Evolutionary conservation across 805 yeast genomes (phyloP), one percentile per base, ranked within the genome.

Genomic region (Lachancea mirantina): DNA sequence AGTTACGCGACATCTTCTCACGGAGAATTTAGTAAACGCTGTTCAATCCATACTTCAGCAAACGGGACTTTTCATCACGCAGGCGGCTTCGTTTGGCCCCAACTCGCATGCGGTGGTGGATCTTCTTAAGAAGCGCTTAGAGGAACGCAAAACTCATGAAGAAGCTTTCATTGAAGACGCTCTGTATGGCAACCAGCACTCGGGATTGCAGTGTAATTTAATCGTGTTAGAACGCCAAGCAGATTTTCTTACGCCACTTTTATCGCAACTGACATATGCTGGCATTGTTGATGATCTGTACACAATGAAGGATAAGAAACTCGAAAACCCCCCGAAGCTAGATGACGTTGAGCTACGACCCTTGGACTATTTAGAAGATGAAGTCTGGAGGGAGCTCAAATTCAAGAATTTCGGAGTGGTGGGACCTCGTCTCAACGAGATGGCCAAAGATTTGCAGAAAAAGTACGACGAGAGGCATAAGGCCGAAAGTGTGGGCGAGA

Each of bases 221-320:
- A 66, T 89, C 5, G 78, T 88, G 1, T 49, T 89, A 14, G 97
- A 89, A 50, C 64, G 98, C 29, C 73, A 78, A 33, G 54, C 78
- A 18, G 98, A 89, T 57, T 68, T 73, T 26, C 55, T 82, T 4
- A 74, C 94, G 1, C 78, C 85, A 1, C 47, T 84, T 8, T 59
- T 85, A 34, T 74, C 77, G 16, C 96, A 88, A 47, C 59, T 88
- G 45, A 82, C 85, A 2, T 89, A 88, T 52, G 65, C 72, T 11
- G 98, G 97, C 0, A 62, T 92, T 10, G 62, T 87, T 14, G 88
- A 83, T 52, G 96, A 88, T 45, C 52, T 75, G 8, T 67, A 75
- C 43, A 74, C 71, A 4, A 59, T 78, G 5, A 23, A 27, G 14
- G 34, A 27, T 26, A 38, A 26, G 23, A 28, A 24, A 14, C 26